These are phyloP conservation scores for Stephanodiscus triporus DNA, from an alignment of 108 stramenopile genomes.

Conservation along the genomic window DNA sequence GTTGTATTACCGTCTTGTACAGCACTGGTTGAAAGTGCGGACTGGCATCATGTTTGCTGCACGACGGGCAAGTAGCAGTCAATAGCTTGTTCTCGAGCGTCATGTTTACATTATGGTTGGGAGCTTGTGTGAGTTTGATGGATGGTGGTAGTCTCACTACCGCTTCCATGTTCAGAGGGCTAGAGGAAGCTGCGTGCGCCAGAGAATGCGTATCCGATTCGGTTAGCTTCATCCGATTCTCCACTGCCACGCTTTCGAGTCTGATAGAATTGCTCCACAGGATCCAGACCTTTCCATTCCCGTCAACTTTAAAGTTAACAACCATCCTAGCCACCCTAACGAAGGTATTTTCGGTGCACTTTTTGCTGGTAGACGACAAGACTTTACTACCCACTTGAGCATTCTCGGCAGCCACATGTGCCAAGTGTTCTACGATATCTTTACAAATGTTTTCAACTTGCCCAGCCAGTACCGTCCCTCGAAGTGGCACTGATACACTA, in stretches of 20 bases:
- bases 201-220: conserved; percentile 1
- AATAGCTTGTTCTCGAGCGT: conserved; percentile 46
- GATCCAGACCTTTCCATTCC: conserved; percentile 66
- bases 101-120: conserved; percentile 50
- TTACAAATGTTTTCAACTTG: conserved; percentile 74
- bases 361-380: conserved; percentile 21
- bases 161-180: conserved; percentile 66
- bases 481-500: conserved; percentile 65
- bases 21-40: conserved; percentile 65
- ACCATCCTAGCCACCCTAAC: conserved; percentile 67
- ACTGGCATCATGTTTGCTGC: conserved; percentile 33
- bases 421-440: conserved; percentile 71
- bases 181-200: not conserved
- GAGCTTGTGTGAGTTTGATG: conserved; percentile 58
- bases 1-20: conserved; percentile 81
- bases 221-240: conserved; percentile 10
- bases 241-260: conserved; percentile 24
- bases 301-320: conserved; percentile 86
- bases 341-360: conserved; percentile 4
- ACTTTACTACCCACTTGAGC: conserved; percentile 22
- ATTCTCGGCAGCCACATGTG: conserved; percentile 45
- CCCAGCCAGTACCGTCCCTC: conserved; percentile 67
- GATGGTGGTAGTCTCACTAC: conserved; percentile 61
- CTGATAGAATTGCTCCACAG: conserved; percentile 53
- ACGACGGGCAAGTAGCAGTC: conserved; percentile 63